Conservation (phyloP, 2,329 filamentous ascomycete genomes). For the Juglanconis juglandina region DNA sequence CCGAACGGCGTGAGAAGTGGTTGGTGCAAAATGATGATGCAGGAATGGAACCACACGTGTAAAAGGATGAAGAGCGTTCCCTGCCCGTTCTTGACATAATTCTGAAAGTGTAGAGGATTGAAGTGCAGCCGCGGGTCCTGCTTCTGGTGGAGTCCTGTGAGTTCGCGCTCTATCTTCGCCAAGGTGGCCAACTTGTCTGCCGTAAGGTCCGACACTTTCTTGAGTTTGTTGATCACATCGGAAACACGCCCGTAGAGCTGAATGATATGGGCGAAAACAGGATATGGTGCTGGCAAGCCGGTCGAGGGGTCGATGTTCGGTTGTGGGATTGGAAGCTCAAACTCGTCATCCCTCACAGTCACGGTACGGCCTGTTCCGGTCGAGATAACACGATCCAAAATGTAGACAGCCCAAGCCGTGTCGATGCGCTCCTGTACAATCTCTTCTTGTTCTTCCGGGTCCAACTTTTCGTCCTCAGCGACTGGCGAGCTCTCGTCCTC, state of each 20-base stretch:
- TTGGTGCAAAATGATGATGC: conserved; percentile 81
- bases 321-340: conserved; percentile 69
- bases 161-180: conserved; percentile 73
- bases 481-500: conserved; percentile 22
- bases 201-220: conserved; percentile 69
- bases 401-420: conserved; percentile 87
- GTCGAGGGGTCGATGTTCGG: conserved; percentile 50
- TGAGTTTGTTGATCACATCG: conserved; percentile 79
- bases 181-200: conserved; percentile 69
- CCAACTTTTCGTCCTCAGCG: conserved; percentile 30
- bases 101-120: conserved; percentile 80
- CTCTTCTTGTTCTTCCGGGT: conserved; percentile 54
- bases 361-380: conserved; percentile 82
- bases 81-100: conserved; percentile 75
- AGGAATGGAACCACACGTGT: conserved; percentile 84
- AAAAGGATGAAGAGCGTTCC: conserved; percentile 83
- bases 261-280: conserved; percentile 77
- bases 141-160: conserved; percentile 69
- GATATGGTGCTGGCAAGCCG: conserved; percentile 74
- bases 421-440: conserved; percentile 80
- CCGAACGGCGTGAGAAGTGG: conserved; percentile 75
- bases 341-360: conserved; percentile 79
- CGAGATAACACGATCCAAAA: conserved; percentile 82
- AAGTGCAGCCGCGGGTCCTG: conserved; percentile 75
- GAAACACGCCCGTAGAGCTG: conserved; percentile 82